phyloP scores from a whole-genome alignment of 345 rosid species.

The Citrus hindsii region DNA sequence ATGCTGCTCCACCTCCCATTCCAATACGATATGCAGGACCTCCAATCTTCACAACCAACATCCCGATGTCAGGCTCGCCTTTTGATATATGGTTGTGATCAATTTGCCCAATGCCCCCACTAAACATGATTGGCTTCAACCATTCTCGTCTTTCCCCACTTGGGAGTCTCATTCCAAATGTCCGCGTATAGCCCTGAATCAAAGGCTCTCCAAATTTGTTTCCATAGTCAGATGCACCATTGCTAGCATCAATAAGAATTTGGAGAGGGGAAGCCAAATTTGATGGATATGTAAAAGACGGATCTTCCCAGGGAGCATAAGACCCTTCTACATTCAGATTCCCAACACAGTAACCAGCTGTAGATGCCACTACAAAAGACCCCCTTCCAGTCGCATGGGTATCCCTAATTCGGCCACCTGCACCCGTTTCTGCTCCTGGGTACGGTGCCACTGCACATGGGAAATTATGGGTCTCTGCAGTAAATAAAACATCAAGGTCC shows the following conservation, averaged over 20 bases:
- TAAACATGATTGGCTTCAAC: slow-evolving; percentile 98
- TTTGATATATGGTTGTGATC: slow-evolving; percentile 80
- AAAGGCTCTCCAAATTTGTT: slow-evolving; percentile 95
- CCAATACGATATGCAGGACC: slow-evolving; percentile 98
- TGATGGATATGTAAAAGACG: slow-evolving; percentile 65
- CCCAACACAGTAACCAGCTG: slow-evolving; percentile 91
- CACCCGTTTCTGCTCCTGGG: slow-evolving; percentile 98
- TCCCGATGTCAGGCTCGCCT: slow-evolving; percentile 85
- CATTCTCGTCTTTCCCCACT: slow-evolving; percentile 93
- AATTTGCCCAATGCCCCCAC: slow-evolving; percentile 92
- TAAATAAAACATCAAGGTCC: slow-evolving; percentile 80
- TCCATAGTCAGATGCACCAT: slow-evolving; percentile 96
- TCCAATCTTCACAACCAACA: slow-evolving; percentile 95
- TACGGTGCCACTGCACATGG: slow-evolving; percentile 99
- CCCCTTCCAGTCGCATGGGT: slow-evolving; percentile 99
- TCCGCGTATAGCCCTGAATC: slow-evolving; percentile 87
- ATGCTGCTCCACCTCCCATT: slow-evolving; percentile 99
- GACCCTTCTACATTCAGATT: slow-evolving; percentile 78
- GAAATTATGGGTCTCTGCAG: slow-evolving; percentile 96
- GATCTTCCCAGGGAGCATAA: slow-evolving; percentile 91
- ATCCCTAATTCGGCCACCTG: slow-evolving; percentile 95
- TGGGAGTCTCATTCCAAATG: slow-evolving; percentile 94
- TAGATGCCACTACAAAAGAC: slow-evolving; percentile 78
- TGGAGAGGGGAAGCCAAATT: slow-evolving; percentile 87
- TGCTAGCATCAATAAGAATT: slow-evolving; percentile 85